Base-by-base conservation (phyloP, 805 yeast species). In the Martiniozyma abietophila region DNA sequence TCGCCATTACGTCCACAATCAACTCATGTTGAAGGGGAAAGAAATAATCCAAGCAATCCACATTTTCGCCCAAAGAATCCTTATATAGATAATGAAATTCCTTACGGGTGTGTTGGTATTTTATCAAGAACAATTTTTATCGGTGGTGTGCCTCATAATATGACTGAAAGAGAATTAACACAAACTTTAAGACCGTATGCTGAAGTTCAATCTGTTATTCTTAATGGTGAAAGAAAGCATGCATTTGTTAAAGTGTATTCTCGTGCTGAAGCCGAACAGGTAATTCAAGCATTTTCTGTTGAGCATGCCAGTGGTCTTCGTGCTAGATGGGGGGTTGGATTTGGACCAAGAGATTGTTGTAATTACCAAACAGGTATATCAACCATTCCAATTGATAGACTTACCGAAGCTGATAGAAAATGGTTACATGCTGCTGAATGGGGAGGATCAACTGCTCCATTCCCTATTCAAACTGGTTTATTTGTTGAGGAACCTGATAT, bases 261-360 rank as follows among this genome's bases (percentile, higher is more conserved):
- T 16, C 74, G 98, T 59, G 69, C 67, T 24, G 97, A 89, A 58
- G 98, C 98, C 20, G 96, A 83, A 54, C 72, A 67, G 41, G 86
- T 86, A 10, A 69, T 85, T 38, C 65, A 71, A 26, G 71, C 76
- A 27, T 85, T 88, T 61, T 70, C 69, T 20, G 57, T 58, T 27
- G 75, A 75, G 50, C 79, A 76, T 55, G 74, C 77, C 46, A 78
- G 76, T 42, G 54, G 61, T 23, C 64, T 92, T 46, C 74, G 97
- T 59, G 83, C 94, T 4, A 72, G 96, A 54, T 92, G 98, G 98
- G 98, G 97, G 46, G 97, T 92, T 42, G 98, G 98, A 1, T 92
- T 82, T 52, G 98, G 98, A 4, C 98, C 98, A 35, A 76, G 98
- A 64, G 97, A 92, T 57, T 89, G 97, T 64, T 84, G 95, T 56